Evolutionary conservation across 495 filamentous ascomycete genomes (phyloP), one percentile per base, ranked within the genome.

Genomic region (Penicillium ucsense): DNA sequence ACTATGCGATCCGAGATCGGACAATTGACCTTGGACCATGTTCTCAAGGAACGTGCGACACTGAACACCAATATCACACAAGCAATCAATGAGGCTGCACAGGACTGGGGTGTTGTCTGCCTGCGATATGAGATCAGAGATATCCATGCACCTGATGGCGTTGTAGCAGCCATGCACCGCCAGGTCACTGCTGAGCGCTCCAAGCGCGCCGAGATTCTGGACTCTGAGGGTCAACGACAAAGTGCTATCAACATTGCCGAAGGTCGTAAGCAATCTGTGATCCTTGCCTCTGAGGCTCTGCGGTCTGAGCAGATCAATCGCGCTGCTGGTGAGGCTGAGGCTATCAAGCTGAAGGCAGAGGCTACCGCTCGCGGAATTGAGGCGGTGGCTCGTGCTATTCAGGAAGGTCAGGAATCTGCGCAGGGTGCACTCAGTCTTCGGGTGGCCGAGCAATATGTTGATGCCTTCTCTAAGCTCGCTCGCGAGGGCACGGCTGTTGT

Each of bases 1-100:
- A 98, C 92, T 0, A 98, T 98, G 92, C 89, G 92, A 50, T 89
- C 84, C 47, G 92, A 98, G 65, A 98, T 98, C 61, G 92, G 92
- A 50, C 89, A 95, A 57, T 78, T 98, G 11, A 87, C 90, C 0
- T 84, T 98, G 56, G 92, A 98, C 67, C 90, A 97, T 70, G 92
- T 98, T 35, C 77, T 98, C 27, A 95, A 96, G 61, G 92, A 98
- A 75, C 88, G 92, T 44, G 85, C 90, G 3, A 86, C 85, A 3
- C 85, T 98, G 47, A 98, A 98, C 72, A 87, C 79, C 53, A 97
- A 98, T 68, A 98, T 98, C 64, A 98, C 92, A 10, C 80, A 86
- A 46, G 94, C 94, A 11, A 95, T 98, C 76, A 98, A 98, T 70
- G 92, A 97, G 61, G 94, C 92, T 0, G 89, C 94, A 0, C 84